Conservation (phyloP, 2,329 filamentous ascomycete genomes). For the Penicillium sp. region DNA sequence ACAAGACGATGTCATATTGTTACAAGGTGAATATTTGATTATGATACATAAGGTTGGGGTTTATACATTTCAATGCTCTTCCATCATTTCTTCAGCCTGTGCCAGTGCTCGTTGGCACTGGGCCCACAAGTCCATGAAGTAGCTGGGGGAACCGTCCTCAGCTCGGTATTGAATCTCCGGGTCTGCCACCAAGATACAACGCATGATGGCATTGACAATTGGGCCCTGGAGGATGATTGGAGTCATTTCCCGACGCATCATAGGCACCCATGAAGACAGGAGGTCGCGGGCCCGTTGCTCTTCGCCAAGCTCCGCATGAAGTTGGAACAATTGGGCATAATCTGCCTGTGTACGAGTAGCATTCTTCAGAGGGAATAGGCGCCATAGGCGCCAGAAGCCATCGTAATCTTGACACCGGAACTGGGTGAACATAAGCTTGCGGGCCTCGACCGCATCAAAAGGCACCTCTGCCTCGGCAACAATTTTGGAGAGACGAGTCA, state of each 20-base stretch:
- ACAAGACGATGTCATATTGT: not conserved
- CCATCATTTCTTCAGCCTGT: not conserved
- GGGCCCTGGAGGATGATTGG: slow-evolving; percentile 47
- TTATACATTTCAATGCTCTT: not conserved
- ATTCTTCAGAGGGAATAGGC: slow-evolving; percentile 53
- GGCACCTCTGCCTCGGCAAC: slow-evolving; percentile 29
- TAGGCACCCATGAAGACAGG: slow-evolving; percentile 56
- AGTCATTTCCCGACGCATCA: slow-evolving; percentile 59
- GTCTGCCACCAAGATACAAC: slow-evolving; percentile 59
- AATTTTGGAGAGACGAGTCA: slow-evolving; percentile 29
- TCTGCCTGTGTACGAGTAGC: slow-evolving; percentile 52
- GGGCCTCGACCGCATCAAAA: slow-evolving; percentile 30
- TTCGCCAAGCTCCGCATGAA: slow-evolving; percentile 49
- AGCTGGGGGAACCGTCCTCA: slow-evolving; percentile 13
- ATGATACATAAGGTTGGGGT: not conserved
- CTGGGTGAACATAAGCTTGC: slow-evolving; percentile 31
- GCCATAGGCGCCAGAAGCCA: slow-evolving; percentile 63
- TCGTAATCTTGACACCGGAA: slow-evolving; percentile 52
- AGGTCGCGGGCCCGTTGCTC: slow-evolving; percentile 47
- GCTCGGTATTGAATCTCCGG: slow-evolving; percentile 46
- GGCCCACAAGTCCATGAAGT: slow-evolving; percentile 23
- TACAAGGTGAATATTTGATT: not conserved
- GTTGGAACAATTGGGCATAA: slow-evolving; percentile 57
- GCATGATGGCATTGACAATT: slow-evolving; percentile 52
- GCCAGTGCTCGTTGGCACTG: slow-evolving; percentile 22